phyloP scores from a whole-genome alignment of 805 yeast genomes.

The Kuraishia cidri region DNA sequence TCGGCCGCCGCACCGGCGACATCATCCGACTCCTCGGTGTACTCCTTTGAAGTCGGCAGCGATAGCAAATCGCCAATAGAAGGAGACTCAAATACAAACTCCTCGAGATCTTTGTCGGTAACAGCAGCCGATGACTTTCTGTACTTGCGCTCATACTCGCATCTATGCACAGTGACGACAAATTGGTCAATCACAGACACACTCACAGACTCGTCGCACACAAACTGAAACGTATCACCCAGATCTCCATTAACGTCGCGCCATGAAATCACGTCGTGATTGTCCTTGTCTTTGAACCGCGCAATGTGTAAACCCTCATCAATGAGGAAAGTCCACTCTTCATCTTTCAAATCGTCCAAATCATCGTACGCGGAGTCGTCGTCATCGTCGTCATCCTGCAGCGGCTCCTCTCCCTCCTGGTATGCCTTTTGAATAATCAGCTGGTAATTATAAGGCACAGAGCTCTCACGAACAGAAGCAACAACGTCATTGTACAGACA shows the following conservation, averaged over 20 bases:
- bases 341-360: conserved; percentile 26
- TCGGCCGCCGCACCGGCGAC: conserved; percentile 16
- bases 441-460: conserved; percentile 59
- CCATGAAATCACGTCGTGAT: conserved; percentile 65
- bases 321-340: conserved; percentile 67
- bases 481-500: conserved; percentile 77
- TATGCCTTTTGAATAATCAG: conserved; percentile 60
- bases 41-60: conserved; percentile 16
- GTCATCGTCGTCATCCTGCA: conserved; percentile 40
- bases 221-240: conserved; percentile 78
- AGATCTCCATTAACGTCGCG: conserved; percentile 75
- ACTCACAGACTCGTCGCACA: conserved; percentile 54
- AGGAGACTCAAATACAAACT: conserved; percentile 35
- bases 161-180: conserved; percentile 49
- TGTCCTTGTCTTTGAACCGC: conserved; percentile 40
- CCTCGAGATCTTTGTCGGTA: conserved; percentile 38
- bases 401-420: conserved; percentile 60
- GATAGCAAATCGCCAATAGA: conserved; percentile 9
- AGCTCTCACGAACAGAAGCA: conserved; percentile 59
- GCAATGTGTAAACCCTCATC: conserved; percentile 51
- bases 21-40: conserved; percentile 19
- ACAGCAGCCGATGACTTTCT: conserved; percentile 39
- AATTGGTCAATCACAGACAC: conserved; percentile 52
- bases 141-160: conserved; percentile 73
- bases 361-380: conserved; percentile 24